A percentile compares a stretch with the other conserved stretches of the same genome.
Conservation (phyloP, 441 rosid species). For the Corymbia citriodora region DNA sequence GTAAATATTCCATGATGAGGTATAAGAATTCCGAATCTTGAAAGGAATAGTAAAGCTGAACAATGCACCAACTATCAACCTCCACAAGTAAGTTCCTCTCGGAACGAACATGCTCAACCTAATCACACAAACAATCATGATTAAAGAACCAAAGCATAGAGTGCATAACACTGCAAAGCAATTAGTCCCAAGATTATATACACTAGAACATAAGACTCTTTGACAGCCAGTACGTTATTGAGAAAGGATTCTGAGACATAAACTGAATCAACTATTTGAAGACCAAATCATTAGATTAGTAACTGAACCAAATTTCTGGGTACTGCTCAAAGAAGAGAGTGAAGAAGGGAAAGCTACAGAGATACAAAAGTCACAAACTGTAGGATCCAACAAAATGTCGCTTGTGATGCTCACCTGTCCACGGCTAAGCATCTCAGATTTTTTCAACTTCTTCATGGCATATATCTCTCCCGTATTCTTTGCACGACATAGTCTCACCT, state of each 20-base stretch:
- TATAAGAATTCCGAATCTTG: constrained; percentile 92
- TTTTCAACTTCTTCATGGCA: constrained; percentile 92
- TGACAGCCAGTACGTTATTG: neutral
- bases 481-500: constrained; percentile 85
- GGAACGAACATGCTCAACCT: constrained; percentile 98
- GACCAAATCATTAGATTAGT: neutral
- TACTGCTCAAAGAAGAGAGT: neutral
- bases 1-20: constrained; percentile 94
- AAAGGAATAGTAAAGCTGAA: constrained; percentile 81
- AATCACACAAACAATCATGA: neutral
- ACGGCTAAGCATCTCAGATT: constrained; percentile 96
- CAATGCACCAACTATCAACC: constrained; percentile 91
- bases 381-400: neutral
- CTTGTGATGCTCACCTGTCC: constrained; percentile 59
- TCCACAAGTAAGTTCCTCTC: constrained; percentile 95
- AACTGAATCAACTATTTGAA: neutral
- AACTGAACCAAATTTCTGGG: neutral
- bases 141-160: neutral
- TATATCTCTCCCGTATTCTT: constrained; percentile 76
- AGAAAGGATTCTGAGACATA: neutral
- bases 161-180: neutral
- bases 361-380: neutral
- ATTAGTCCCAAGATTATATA: neutral
- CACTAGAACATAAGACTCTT: neutral
- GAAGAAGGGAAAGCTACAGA: neutral